A percentile compares a stretch with the other conserved stretches of the same genome.
Conservation (phyloP, 768 basidiomycete species). For the Lactarius vividus region DNA sequence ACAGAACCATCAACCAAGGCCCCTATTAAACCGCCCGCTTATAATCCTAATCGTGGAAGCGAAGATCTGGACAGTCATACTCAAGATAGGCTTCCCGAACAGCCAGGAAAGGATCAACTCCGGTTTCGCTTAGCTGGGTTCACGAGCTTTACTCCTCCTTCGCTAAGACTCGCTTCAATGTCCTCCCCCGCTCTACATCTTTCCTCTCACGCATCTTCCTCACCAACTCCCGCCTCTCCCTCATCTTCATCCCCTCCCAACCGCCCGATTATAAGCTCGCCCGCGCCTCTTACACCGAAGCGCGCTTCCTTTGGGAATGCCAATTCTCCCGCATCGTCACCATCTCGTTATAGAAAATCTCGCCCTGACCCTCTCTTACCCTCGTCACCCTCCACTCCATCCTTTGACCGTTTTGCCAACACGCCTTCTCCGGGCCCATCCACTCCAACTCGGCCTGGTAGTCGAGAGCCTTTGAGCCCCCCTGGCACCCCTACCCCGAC, state of each 20-base stretch:
- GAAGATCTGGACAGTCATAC: neutral
- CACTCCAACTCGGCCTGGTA: conserved; percentile 16
- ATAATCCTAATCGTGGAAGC: neutral
- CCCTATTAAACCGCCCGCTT: conserved; percentile 36
- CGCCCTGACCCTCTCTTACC: conserved; percentile 29
- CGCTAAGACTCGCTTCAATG: conserved; percentile 65
- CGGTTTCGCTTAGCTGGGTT: conserved; percentile 48
- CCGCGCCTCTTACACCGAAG: conserved; percentile 35
- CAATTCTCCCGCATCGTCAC: conserved; percentile 30
- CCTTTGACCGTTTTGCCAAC: conserved; percentile 1
- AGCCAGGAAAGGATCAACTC: conserved; percentile 18
- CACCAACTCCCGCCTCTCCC: conserved; percentile 50
- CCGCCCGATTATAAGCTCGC: conserved; percentile 41
- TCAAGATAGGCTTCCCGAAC: conserved; percentile 1
- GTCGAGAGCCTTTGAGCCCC: conserved; percentile 42
- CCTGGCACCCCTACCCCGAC: conserved; percentile 50
- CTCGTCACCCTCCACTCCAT: conserved; percentile 25
- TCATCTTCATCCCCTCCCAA: conserved; percentile 46
- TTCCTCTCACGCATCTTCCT: conserved; percentile 53
- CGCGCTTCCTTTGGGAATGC: conserved; percentile 13
- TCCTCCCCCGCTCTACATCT: conserved; percentile 73
- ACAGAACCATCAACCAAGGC: conserved; percentile 40
- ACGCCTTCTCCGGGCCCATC: conserved; percentile 14
- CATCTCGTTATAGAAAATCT: conserved; percentile 30
- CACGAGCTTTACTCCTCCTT: conserved; percentile 61